phyloP scores from a whole-genome alignment of 2,329 filamentous ascomycete species.

The Aspergillus vadensis region DNA sequence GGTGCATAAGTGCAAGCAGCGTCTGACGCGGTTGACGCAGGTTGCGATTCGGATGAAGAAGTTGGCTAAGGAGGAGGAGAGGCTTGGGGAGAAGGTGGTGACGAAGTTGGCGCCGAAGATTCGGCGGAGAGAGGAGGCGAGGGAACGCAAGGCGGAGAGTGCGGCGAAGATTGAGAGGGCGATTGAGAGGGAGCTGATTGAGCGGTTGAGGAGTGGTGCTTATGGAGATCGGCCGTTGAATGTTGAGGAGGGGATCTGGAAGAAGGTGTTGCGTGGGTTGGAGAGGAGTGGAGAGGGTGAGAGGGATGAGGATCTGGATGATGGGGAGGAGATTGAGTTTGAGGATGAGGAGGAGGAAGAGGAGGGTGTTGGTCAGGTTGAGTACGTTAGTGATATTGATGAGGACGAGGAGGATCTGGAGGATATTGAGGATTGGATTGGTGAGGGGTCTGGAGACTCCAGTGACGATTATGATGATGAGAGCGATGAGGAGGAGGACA shows the following conservation, averaged over 20 bases:
- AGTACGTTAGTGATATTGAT: slow-evolving; percentile 91
- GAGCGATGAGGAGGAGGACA: slow-evolving; percentile 58
- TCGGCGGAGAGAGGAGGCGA: slow-evolving; percentile 69
- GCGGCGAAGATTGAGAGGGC: slow-evolving; percentile 93
- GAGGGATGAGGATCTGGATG: slow-evolving; percentile 84
- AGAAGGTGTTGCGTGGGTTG: slow-evolving; percentile 88
- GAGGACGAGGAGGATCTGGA: slow-evolving; percentile 79
- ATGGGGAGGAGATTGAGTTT: slow-evolving; percentile 78
- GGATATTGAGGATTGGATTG: slow-evolving; percentile 96
- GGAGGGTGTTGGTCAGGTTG: slow-evolving; percentile 74
- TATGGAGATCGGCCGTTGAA: slow-evolving; percentile 95
- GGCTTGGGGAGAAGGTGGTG: slow-evolving; percentile 84
- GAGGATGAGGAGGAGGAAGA: slow-evolving; percentile 71
- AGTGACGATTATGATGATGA: slow-evolving; percentile 53
- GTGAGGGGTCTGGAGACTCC: slow-evolving; percentile 63
- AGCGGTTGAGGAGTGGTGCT: slow-evolving; percentile 84
- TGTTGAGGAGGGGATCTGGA: slow-evolving; percentile 93
- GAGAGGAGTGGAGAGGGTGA: slow-evolving; percentile 83
- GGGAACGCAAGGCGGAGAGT: slow-evolving; percentile 75
- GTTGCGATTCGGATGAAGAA: slow-evolving; percentile 77
- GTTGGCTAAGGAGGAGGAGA: slow-evolving; percentile 84
- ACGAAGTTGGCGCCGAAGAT: slow-evolving; percentile 92
- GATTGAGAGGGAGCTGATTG: slow-evolving; percentile 92
- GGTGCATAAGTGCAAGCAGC: slow-evolving; percentile 93
- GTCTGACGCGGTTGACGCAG: slow-evolving; percentile 87